A percentile compares a stretch with the other conserved stretches of the same genome.
These are phyloP conservation scores for Thymus quinquecostatus DNA, from an alignment of 257 asterid genomes.

Conservation along the genomic window DNA sequence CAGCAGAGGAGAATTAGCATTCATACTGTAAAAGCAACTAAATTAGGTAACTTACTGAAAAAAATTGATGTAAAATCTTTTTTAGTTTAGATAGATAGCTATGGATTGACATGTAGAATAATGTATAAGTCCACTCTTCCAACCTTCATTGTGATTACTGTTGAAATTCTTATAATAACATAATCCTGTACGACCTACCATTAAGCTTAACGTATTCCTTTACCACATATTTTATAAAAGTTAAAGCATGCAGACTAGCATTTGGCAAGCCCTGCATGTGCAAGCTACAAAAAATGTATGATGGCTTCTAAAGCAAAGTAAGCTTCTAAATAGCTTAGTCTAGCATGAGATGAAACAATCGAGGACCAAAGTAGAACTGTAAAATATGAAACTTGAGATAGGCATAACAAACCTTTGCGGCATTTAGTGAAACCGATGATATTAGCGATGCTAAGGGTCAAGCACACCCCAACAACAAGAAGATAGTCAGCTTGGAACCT, in stretches of 20 bases:
- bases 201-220: slow-evolving; percentile 7
- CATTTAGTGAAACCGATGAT: slow-evolving; percentile 96
- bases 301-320: slow-evolving; percentile 1
- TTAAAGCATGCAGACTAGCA: not conserved
- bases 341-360: slow-evolving; percentile 1
- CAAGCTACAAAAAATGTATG: slow-evolving; percentile 5
- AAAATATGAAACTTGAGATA: slow-evolving; percentile 26
- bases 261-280: slow-evolving; percentile 3
- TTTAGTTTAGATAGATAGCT: not conserved
- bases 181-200: not conserved
- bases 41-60: not conserved
- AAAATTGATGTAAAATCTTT: not conserved
- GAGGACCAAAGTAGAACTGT: not conserved
- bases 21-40: not conserved
- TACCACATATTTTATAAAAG: not conserved
- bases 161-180: not conserved
- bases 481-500: slow-evolving; percentile 95
- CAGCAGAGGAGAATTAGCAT: not conserved
- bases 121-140: not conserved
- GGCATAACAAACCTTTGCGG: slow-evolving; percentile 72
- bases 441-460: slow-evolving; percentile 95
- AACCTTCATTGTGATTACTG: not conserved
- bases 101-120: not conserved
- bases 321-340: slow-evolving; percentile 11
- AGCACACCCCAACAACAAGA: slow-evolving; percentile 96